These are phyloP conservation scores for Thalia dealbata DNA, from an alignment of 176 grass and related monocot genomes.

Conservation along the genomic window DNA sequence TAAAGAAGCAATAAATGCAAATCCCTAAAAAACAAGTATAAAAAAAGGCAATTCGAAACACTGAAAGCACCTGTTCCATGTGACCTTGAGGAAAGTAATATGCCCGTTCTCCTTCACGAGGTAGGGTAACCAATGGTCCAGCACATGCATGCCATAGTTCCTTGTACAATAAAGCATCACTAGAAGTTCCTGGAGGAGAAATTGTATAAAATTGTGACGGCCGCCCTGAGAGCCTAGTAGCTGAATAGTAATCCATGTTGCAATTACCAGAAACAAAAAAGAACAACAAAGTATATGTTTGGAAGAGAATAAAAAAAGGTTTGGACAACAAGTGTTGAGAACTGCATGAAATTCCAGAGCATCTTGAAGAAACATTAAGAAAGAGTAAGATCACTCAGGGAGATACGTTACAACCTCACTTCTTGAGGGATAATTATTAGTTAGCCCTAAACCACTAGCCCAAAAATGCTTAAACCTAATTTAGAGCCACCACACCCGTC, in stretches of 20 bases:
- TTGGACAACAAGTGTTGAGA: not conserved
- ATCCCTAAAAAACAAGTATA: not conserved
- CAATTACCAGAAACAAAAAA: not conserved
- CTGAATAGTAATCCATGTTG: not conserved
- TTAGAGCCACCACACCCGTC: no score
- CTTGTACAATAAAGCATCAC: slow-evolving; percentile 40
- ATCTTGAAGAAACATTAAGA: not conserved
- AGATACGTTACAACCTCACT: no score
- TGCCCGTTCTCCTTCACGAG: slow-evolving; percentile 50
- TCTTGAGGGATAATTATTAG: no score
- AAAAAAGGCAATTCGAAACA: not conserved
- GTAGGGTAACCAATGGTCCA: slow-evolving; percentile 63
- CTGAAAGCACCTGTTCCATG: slow-evolving; percentile 75
- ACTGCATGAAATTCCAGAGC: not conserved
- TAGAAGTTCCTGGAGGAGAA: slow-evolving; percentile 23
- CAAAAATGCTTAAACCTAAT: no score
- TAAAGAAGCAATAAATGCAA: not conserved
- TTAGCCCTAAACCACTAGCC: no score
- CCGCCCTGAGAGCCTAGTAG: not conserved
- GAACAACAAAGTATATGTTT: not conserved
- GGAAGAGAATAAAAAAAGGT: not conserved
- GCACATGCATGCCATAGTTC: slow-evolving; percentile 95
- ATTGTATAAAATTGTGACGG: not conserved
- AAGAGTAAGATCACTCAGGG: no score
- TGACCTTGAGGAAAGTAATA: slow-evolving; percentile 99